A percentile compares a stretch with the other conserved stretches of the same genome.
phyloP scores from a whole-genome alignment of 176 grass and related monocot species.

The Stipa capillata region DNA sequence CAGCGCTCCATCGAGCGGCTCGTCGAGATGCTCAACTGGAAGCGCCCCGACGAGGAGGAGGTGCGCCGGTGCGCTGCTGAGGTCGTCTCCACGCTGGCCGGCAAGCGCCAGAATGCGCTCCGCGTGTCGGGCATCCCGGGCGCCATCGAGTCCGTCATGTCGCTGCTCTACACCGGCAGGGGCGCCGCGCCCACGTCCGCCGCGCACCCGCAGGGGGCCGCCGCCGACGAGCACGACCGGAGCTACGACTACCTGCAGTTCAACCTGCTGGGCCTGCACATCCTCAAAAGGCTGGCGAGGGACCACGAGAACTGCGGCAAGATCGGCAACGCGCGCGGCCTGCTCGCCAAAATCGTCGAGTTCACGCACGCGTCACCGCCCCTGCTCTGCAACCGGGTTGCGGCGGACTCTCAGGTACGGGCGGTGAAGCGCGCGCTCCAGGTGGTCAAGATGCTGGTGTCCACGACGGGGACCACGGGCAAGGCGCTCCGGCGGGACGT shows the following conservation, averaged over 20 bases:
- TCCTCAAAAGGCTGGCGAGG: constrained; percentile 44
- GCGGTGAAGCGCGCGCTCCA: constrained; percentile 36
- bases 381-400: neutral
- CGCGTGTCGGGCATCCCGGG: constrained; percentile 50
- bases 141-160: constrained; percentile 61
- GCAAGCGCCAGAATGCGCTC: constrained; percentile 50
- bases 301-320: constrained; percentile 61
- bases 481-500: constrained; percentile 38
- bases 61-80: constrained; percentile 32
- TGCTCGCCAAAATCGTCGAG: constrained; percentile 47
- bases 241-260: constrained; percentile 32
- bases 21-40: constrained; percentile 56
- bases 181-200: neutral
- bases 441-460: constrained; percentile 53
- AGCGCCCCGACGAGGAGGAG: constrained; percentile 35
- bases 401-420: constrained; percentile 4
- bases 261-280: constrained; percentile 48
- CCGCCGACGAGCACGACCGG: neutral
- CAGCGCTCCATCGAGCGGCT: constrained; percentile 25
- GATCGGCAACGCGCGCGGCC: constrained; percentile 40
- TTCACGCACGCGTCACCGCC: constrained; percentile 34
- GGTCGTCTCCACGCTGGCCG: constrained; percentile 42
- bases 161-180: constrained; percentile 34
- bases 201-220: neutral
- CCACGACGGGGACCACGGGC: constrained; percentile 32